Evolutionary conservation across 768 basidiomycete genomes (phyloP).

Genomic region (Neoboletus brunneissimus): DNA sequence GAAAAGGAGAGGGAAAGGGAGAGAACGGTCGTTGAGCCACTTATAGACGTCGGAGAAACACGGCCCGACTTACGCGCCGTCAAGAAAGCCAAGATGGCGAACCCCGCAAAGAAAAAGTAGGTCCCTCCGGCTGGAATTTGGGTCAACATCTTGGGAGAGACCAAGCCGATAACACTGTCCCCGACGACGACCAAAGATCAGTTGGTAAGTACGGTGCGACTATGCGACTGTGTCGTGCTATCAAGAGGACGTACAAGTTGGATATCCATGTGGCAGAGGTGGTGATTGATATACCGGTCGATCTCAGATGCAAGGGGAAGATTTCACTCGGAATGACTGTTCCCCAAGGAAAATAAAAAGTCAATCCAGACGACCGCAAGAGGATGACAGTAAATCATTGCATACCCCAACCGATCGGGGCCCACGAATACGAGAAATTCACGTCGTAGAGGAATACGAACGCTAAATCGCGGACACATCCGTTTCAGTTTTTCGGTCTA

Average conservation of each 20-base stretch:
- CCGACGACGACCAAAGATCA: neutral
- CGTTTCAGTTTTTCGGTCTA: constrained; percentile 7
- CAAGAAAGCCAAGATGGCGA: too few species aligned
- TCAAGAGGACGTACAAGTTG: constrained; percentile 28
- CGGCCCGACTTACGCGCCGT: constrained; percentile 13
- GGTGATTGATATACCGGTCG: constrained; percentile 41
- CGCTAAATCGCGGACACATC: constrained; percentile 20
- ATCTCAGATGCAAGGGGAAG: constrained; percentile 40
- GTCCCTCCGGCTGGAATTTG: constrained; percentile 14
- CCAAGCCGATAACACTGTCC: constrained; percentile 27
- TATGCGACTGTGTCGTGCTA: too few species aligned
- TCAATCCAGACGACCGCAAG: neutral
- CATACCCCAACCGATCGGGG: constrained; percentile 29
- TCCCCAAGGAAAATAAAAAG: neutral
- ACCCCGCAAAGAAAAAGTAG: too few species aligned
- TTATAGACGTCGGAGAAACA: neutral
- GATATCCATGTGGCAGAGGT: constrained; percentile 43
- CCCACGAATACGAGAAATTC: constrained; percentile 37
- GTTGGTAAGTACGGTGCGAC: neutral
- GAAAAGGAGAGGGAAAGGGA: too few species aligned
- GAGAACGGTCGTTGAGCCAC: neutral
- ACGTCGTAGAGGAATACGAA: constrained; percentile 41
- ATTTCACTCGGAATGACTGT: constrained; percentile 41
- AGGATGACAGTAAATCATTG: neutral
- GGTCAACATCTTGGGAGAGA: constrained; percentile 29